phyloP scores from a whole-genome alignment of 345 rosid species.

The Laguncularia racemosa region DNA sequence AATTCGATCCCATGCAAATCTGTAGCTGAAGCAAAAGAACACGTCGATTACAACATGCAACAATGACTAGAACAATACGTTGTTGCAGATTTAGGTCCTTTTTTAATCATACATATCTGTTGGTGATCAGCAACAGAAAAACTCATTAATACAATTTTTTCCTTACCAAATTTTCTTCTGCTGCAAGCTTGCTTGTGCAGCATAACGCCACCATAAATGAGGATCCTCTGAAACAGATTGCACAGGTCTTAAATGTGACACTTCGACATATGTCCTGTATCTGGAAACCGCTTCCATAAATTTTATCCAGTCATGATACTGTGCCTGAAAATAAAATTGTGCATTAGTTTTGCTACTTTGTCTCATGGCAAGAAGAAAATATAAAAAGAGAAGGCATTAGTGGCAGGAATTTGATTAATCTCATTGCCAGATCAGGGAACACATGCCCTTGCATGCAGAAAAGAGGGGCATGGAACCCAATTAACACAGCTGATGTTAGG shows the following conservation, averaged over 20 bases:
- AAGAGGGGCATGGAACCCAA: no score
- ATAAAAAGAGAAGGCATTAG: conserved; percentile 1
- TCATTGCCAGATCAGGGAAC: no score
- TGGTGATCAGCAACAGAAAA: neutral
- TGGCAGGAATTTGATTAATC: neutral
- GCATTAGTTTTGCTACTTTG: conserved; percentile 1
- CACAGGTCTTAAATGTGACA: conserved; percentile 85
- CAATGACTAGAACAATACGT: neutral
- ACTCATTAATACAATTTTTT: neutral
- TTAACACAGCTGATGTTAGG: no score
- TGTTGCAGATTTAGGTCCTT: neutral
- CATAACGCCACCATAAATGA: conserved; percentile 89
- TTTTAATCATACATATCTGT: neutral
- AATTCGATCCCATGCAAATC: conserved; percentile 89
- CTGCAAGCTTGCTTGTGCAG: conserved; percentile 76
- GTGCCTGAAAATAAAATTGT: conserved; percentile 47
- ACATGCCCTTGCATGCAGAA: no score
- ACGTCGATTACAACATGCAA: conserved; percentile 11
- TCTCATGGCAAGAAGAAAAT: conserved; percentile 1
- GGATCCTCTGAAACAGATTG: conserved; percentile 62
- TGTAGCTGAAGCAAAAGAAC: conserved; percentile 45
- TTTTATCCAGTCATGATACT: conserved; percentile 96
- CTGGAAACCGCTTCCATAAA: conserved; percentile 84
- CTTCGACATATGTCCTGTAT: conserved; percentile 70
- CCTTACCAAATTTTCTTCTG: conserved; percentile 79